Percentiles rank a stretch among this genome's conserved stretches.
Conservation (phyloP, 164 flowering plant genomes). For the Magnolia changhungtana region DNA sequence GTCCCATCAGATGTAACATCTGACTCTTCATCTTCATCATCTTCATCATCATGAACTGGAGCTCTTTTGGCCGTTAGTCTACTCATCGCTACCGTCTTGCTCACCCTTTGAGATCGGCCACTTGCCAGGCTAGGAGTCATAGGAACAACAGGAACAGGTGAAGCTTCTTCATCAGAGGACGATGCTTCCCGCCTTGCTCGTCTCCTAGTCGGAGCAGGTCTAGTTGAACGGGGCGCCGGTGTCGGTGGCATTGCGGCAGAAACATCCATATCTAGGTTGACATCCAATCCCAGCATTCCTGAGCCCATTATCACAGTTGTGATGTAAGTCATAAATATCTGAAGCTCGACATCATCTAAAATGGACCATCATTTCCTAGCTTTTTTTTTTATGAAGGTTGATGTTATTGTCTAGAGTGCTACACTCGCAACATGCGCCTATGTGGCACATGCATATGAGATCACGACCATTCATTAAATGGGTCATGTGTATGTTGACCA, state of each 20-base stretch:
- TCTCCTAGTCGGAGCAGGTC: slow-evolving; percentile 51
- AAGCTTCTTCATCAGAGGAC: slow-evolving; percentile 30
- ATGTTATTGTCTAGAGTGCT: no score
- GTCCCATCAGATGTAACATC: slow-evolving; percentile 65
- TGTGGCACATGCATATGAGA: no score
- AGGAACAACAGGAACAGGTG: slow-evolving; percentile 45
- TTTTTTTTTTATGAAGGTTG: no score
- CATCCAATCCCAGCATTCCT: slow-evolving; percentile 61
- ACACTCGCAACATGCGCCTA: no score
- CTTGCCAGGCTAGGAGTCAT: slow-evolving; percentile 23
- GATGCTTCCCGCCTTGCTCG: slow-evolving; percentile 40
- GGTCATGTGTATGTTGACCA: not conserved
- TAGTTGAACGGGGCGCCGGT: slow-evolving; percentile 53
- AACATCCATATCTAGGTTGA: slow-evolving; percentile 33
- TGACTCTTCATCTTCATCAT: slow-evolving; percentile 45
- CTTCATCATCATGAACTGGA: slow-evolving; percentile 26
- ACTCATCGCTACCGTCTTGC: slow-evolving; percentile 81
- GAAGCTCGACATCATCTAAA: not conserved
- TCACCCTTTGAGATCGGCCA: slow-evolving; percentile 78
- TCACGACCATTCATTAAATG: not conserved
- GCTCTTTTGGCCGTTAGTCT: slow-evolving; percentile 47
- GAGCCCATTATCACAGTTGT: not conserved
- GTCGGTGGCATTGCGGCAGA: slow-evolving; percentile 39
- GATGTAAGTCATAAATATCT: not conserved
- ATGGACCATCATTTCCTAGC: no score